These are phyloP conservation scores for Tylopilus felleus DNA, from an alignment of 768 basidiomycete species.

Conservation along the genomic window DNA sequence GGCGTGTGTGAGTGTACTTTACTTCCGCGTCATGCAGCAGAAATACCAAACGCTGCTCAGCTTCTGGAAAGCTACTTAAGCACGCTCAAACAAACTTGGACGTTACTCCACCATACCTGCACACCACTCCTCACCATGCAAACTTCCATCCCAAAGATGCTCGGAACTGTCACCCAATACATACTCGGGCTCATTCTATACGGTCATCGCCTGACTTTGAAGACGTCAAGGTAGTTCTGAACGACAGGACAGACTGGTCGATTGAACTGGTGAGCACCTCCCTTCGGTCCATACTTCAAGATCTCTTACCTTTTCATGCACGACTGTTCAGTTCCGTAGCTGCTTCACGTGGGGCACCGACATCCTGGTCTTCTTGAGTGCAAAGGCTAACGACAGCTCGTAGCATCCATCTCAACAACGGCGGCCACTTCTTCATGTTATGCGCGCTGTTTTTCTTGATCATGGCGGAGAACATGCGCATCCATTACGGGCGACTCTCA, in stretches of 20 bases:
- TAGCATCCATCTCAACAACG: constrained; percentile 18
- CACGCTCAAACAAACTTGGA: background rate
- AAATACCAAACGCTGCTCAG: background rate
- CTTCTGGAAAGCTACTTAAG: background rate
- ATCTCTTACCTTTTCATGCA: background rate
- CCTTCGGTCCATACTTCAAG: background rate
- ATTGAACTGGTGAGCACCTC: constrained; percentile 19
- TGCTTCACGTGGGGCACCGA: constrained; percentile 11
- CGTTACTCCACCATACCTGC: background rate
- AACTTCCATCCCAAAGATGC: background rate
- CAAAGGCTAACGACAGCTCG: constrained; percentile 1
- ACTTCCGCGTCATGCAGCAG: background rate
- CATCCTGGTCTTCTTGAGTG: background rate
- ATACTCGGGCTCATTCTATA: constrained; percentile 16
- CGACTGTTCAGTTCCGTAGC: constrained; percentile 10
- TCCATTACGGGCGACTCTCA: constrained; percentile 22
- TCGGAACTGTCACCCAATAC: background rate
- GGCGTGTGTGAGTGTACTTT: too few species aligned
- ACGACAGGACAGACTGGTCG: constrained; percentile 18
- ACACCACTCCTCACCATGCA: constrained; percentile 6
- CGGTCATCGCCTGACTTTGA: constrained; percentile 17
- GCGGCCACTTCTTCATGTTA: constrained; percentile 9
- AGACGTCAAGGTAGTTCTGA: constrained; percentile 16
- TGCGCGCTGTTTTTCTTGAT: constrained; percentile 14
- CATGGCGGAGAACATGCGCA: constrained; percentile 18